Evolutionary conservation across 495 filamentous ascomycete genomes (phyloP).

Genomic region (Aspergillus ostianus): DNA sequence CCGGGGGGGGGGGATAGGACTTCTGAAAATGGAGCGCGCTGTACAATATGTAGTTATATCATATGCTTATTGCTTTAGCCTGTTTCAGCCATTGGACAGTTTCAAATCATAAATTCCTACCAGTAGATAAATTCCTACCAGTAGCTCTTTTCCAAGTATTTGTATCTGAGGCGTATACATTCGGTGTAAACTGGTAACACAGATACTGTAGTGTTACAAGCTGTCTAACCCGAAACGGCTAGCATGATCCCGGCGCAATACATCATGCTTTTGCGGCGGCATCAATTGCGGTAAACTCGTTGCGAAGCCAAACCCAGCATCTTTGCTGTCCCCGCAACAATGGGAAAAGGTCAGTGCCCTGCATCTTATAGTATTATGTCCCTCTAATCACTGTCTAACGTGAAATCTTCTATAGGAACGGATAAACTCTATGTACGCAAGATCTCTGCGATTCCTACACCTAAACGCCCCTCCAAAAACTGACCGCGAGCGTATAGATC

Average conservation of each 20-base stretch:
- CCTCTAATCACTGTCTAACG: constrained; percentile 12
- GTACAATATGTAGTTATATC: not conserved
- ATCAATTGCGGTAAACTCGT: not conserved
- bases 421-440: constrained; percentile 72
- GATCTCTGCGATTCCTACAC: constrained; percentile 2
- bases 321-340: constrained; percentile 27
- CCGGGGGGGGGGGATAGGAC: not conserved
- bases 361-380: not conserved
- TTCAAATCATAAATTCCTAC: not conserved
- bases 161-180: too few relatives aligned
- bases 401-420: constrained; percentile 43
- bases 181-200: not conserved
- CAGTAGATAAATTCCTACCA: too few relatives aligned
- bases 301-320: constrained; percentile 9
- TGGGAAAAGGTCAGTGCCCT: constrained; percentile 57
- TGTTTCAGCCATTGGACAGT: not conserved
- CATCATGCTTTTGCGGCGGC: constrained; percentile 14
- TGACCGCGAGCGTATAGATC: constrained; percentile 51
- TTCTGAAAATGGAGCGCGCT: not conserved
- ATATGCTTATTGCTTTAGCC: not conserved
- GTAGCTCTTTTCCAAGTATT: too few relatives aligned
- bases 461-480: constrained; percentile 6
- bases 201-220: not conserved
- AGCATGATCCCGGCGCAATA: constrained; percentile 5
- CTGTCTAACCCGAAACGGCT: constrained; percentile 10